Conservation (phyloP, 1,139 yeast species). For the Yamadazyma triangularis region DNA sequence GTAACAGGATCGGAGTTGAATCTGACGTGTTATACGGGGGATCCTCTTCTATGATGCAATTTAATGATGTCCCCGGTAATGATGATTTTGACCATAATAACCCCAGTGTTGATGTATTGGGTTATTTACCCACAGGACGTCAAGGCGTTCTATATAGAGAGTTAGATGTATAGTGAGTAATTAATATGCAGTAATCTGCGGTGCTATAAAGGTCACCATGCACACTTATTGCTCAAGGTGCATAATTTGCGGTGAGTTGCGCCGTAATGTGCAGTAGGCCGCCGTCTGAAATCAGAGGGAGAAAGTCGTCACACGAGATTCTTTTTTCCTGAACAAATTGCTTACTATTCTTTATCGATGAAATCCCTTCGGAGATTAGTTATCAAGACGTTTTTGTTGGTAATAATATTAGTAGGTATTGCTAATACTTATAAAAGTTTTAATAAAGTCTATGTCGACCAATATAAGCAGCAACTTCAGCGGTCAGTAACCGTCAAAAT, state of each 20-base stretch:
- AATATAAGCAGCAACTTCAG: constrained; percentile 2
- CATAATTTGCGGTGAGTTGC: too few species aligned
- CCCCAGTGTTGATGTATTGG: constrained; percentile 49
- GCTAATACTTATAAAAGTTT: too few species aligned
- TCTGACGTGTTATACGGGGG: constrained; percentile 70
- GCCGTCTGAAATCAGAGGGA: too few species aligned
- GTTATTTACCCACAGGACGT: constrained; percentile 53
- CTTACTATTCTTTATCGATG: too few species aligned
- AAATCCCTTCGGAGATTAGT: neutral
- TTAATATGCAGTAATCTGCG: too few species aligned
- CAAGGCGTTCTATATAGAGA: constrained; percentile 63
- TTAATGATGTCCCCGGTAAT: constrained; percentile 29
- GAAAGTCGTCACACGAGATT: too few species aligned
- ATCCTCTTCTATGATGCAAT: constrained; percentile 53
- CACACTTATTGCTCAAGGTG: too few species aligned
- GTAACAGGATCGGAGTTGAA: constrained; percentile 77
- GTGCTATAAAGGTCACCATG: too few species aligned
- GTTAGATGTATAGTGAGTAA: constrained; percentile 28
- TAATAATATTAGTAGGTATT: neutral
- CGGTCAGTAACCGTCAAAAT: constrained; percentile 14
- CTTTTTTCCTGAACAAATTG: too few species aligned
- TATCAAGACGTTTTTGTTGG: too few species aligned
- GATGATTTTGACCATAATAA: constrained; percentile 27
- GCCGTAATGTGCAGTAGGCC: too few species aligned
- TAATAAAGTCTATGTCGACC: neutral